A percentile compares a stretch with the other conserved stretches of the same genome.
Evolutionary conservation across 805 yeast species (phyloP).

Genomic region (Kodamaea neixiangensis): DNA sequence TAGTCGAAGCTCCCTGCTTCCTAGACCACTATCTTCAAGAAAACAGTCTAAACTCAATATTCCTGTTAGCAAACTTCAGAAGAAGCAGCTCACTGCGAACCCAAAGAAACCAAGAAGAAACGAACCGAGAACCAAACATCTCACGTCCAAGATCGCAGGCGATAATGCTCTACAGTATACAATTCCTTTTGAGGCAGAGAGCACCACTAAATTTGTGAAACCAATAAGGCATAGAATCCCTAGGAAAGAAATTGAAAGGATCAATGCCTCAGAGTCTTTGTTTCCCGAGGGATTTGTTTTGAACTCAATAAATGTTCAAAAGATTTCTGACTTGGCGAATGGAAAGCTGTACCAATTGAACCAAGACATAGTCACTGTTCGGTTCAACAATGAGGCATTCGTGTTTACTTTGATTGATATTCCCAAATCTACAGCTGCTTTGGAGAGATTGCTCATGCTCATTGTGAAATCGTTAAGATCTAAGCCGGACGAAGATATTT

Average conservation of each 20-base stretch:
- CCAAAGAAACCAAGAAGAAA: neutral
- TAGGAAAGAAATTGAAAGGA: neutral
- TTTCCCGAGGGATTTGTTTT: constrained; percentile 13
- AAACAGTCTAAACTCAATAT: neutral
- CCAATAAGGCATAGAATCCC: constrained; percentile 2
- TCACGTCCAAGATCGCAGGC: constrained; percentile 4
- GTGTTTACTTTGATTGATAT: constrained; percentile 27
- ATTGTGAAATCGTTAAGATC: constrained; percentile 14
- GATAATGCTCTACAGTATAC: constrained; percentile 31
- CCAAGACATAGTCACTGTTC: constrained; percentile 16
- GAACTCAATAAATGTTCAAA: constrained; percentile 17
- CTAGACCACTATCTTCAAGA: neutral
- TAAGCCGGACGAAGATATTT: constrained; percentile 14
- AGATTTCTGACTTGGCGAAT: constrained; percentile 15
- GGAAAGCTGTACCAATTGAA: constrained; percentile 18
- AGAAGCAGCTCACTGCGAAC: neutral
- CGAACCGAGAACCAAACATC: neutral
- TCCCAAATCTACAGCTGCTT: constrained; percentile 17
- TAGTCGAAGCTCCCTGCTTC: neutral
- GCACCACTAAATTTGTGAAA: constrained; percentile 20
- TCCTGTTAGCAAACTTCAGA: neutral
- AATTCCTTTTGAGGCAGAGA: constrained; percentile 38
- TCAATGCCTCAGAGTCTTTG: neutral
- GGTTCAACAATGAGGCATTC: constrained; percentile 23
- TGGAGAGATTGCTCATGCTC: constrained; percentile 20